Base-by-base conservation (phyloP, 176 grass and related monocot species). In the Zoysia pacifica region DNA sequence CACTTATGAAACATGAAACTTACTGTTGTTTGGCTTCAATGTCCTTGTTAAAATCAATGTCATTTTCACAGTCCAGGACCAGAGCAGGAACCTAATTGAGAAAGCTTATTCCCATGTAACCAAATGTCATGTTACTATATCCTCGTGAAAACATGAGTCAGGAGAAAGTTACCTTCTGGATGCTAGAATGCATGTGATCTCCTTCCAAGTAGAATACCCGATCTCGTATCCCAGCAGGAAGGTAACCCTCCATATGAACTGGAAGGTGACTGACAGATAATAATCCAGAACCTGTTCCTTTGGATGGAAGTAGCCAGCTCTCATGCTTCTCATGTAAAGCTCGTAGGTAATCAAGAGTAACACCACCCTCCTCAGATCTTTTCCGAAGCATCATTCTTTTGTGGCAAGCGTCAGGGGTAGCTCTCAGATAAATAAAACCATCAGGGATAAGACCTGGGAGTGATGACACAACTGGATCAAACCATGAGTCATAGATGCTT, bases 401-500 rank as follows among this genome's bases (percentile, higher is more conserved):
- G 51, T 93, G 87, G 72, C 95, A 94, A 54, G 95, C 93, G 67
- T 94, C 81, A 83, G 95, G 95, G 67, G 74, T 92, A 69, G 92
- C 95, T 79, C 95, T 87, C 67, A 97, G 67, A 82, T 97, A 97
- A 73, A 97, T 97, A 89, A 97, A 97, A 35, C 88, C 92, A 51
- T 97, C 95, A 66, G 95, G 95, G 52, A 97, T 85, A 56, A 97
- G 92, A 60, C 90, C 95, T 63, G 95, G 95, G 54, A 97, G 82
- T 3, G 84, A 91, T 67, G 95, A 91, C 3, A 97, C 92, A 77
- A 97, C 92, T 4, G 92, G 92, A 85, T 97, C 95, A 63, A 97
- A 97, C 95, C 95, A 97, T 8, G 95, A 93, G 53, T 97, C 95
- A 6, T 97, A 97, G 20, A 97, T 97, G 83, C 88, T 93, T 58